Conservation (phyloP, 441 rosid genomes). For the Euphorbia schlechtendalii region DNA sequence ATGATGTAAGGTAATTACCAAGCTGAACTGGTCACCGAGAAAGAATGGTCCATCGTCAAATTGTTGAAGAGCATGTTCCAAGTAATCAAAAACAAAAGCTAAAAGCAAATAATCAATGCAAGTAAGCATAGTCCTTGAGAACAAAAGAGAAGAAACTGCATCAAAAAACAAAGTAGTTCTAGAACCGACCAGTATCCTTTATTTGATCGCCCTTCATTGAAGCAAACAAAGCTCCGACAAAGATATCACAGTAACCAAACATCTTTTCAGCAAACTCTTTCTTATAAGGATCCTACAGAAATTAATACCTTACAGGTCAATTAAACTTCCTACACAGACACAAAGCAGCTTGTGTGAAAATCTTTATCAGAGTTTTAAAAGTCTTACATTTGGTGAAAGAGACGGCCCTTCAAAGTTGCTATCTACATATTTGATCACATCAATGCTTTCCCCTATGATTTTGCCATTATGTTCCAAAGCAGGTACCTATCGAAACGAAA, state of each 20-base stretch:
- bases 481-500: slow-evolving; percentile 60
- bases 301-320: slow-evolving; percentile 7
- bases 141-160: slow-evolving; percentile 16
- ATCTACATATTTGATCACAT: slow-evolving; percentile 70
- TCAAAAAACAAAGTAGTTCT: no score
- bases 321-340: no score
- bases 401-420: slow-evolving; percentile 75
- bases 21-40: slow-evolving; percentile 69
- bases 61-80: slow-evolving; percentile 61
- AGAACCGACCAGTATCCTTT: slow-evolving; percentile 62
- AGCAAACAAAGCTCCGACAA: slow-evolving; percentile 26
- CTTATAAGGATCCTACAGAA: slow-evolving; percentile 62
- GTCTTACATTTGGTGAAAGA: slow-evolving; percentile 52
- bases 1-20: slow-evolving; percentile 33
- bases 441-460: slow-evolving; percentile 77
- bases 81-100: slow-evolving; percentile 67
- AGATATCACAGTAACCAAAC: slow-evolving; percentile 48
- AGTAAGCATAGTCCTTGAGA: no score
- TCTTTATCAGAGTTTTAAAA: no score
- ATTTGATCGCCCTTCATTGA: slow-evolving; percentile 52
- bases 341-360: no score
- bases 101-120: slow-evolving; percentile 7
- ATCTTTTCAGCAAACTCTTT: slow-evolving; percentile 56
- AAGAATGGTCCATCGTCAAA: slow-evolving; percentile 85
- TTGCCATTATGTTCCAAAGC: slow-evolving; percentile 83